Evolutionary conservation across 1,139 yeast genomes (phyloP), one percentile per base, ranked within the genome.

Genomic region (Saccharomyces hybrid): DNA sequence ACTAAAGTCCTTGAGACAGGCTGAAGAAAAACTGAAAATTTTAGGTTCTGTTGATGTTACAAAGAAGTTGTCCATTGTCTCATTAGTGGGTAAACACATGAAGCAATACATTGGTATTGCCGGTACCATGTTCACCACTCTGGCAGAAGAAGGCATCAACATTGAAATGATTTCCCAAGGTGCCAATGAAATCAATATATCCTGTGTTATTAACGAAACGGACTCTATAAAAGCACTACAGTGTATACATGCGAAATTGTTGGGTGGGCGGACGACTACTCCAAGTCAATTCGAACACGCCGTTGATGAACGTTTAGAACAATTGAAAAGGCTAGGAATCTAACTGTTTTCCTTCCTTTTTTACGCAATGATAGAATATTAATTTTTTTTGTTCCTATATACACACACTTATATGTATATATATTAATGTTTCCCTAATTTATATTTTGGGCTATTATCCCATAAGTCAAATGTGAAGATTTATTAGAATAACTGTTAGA

Each of bases 111-210:
- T 93, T 59, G 99, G 99, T 68, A 91, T 90, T 66, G 99, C 99
- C 0, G 97, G 98, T 48, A 85, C 89, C 61, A 93, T 93, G 96
- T 93, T 93, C 73, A 85, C 91, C 61, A 89, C 95, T 2, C 76
- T 93, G 64, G 98, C 98, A 4, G 95, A 88, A 66, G 96, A 93
- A 64, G 82, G 81, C 54, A 87, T 93, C 65, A 93, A 93, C 73
- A 90, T 93, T 64, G 99, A 93, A 71, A 93, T 93, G 99, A 93
- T 93, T 67, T 83, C 91, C 55, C 99, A 93, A 76, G 99, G 99
- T 62, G 97, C 99, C 38, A 91, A 93, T 67, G 99, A 93, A 73
- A 93, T 93, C 64, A 93, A 93, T 70, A 93, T 93, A 54, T 88
- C 96, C 44, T 95, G 98, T 57, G 99, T 93, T 55, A 89, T 93